Evolutionary conservation across 2,329 filamentous ascomycete genomes (phyloP).

Genomic region (Fusarium tuaranense): DNA sequence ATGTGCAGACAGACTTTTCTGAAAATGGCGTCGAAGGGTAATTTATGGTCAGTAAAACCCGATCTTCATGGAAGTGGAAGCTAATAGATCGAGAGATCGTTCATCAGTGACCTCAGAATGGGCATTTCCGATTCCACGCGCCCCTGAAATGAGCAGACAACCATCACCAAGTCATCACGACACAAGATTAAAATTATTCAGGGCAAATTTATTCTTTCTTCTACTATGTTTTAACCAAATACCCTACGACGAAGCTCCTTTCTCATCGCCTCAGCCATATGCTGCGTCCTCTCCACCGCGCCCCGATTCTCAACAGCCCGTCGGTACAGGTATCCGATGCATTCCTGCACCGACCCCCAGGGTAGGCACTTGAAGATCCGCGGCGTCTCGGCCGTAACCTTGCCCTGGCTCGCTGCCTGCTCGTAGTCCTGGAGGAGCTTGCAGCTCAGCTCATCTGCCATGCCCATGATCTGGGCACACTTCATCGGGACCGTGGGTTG

Average conservation of each 20-base stretch:
- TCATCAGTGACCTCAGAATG: not conserved
- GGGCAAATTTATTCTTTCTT: not conserved
- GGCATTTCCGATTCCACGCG: too few species aligned
- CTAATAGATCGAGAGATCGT: not conserved
- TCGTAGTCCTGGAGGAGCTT: conserved; percentile 55
- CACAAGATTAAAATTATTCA: not conserved
- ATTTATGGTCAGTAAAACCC: too few species aligned
- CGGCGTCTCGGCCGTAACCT: conserved; percentile 30
- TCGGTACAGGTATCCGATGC: conserved; percentile 53
- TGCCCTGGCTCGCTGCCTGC: conserved; percentile 17
- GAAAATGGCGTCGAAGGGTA: not conserved
- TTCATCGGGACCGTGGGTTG: conserved; percentile 50
- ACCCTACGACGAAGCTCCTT: conserved; percentile 45
- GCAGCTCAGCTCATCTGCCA: conserved; percentile 68
- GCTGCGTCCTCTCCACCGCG: conserved; percentile 48
- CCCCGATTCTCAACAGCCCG: conserved; percentile 54
- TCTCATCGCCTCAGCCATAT: conserved; percentile 46
- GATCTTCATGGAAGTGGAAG: not conserved
- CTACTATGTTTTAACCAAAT: conserved; percentile 18
- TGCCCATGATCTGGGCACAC: conserved; percentile 68
- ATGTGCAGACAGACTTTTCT: not conserved
- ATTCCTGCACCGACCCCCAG: conserved; percentile 54
- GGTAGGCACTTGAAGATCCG: conserved; percentile 53
- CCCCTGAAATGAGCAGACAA: not conserved
- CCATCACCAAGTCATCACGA: not conserved